phyloP scores from a whole-genome alignment of 306 rosid species.

The Oemleria cerasiformis region DNA sequence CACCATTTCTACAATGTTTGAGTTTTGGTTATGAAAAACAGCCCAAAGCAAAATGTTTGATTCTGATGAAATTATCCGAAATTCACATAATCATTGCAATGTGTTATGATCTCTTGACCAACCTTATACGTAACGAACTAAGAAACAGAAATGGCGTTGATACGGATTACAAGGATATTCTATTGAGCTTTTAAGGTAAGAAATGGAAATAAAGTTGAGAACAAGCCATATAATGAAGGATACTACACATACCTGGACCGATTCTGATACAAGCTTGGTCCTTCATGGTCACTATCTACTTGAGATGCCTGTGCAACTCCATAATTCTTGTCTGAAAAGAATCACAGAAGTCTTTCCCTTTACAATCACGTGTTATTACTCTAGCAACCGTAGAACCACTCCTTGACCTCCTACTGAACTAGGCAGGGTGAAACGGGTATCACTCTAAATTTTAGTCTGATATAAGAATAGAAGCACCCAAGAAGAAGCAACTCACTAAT shows the following conservation, averaged over 20 bases:
- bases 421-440: constrained; percentile 30
- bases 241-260: constrained; percentile 48
- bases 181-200: not conserved
- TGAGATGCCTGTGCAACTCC: constrained; percentile 37
- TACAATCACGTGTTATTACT: constrained; percentile 30
- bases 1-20: no score
- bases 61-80: not conserved
- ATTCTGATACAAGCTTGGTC: constrained; percentile 29
- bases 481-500: constrained; percentile 35
- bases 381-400: constrained; percentile 38
- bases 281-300: constrained; percentile 32
- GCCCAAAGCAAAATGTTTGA: not conserved
- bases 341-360: constrained; percentile 21
- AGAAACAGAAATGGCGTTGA: not conserved
- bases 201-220: not conserved
- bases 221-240: constrained; percentile 13
- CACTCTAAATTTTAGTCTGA: constrained; percentile 30
- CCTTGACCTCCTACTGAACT: constrained; percentile 27
- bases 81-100: not conserved
- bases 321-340: constrained; percentile 33
- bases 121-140: not conserved
- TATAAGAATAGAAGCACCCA: constrained; percentile 32
- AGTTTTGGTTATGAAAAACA: no score
- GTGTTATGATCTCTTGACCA: no score
- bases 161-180: not conserved